Conservation (phyloP, 2,329 filamentous ascomycete species). For the Colletotrichum lindemuthianum region DNA sequence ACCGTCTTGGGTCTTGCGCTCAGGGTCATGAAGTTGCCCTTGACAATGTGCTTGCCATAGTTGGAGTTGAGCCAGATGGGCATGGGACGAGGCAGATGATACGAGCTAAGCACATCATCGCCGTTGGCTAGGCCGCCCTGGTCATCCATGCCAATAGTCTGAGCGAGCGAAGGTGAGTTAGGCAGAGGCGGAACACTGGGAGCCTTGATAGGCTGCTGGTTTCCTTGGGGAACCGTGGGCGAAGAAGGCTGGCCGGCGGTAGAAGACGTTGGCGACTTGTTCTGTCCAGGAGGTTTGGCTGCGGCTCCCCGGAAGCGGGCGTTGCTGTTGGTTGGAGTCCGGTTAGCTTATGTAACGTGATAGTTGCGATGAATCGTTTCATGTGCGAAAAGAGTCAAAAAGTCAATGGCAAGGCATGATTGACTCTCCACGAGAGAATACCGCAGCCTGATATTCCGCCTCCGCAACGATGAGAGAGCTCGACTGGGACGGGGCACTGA, state of each 20-base stretch:
- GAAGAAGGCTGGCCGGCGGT: slow-evolving; percentile 60
- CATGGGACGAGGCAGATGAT: slow-evolving; percentile 72
- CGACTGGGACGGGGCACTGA: slow-evolving; percentile 21
- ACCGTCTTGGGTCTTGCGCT: slow-evolving; percentile 93
- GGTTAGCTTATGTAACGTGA: slow-evolving; percentile 39
- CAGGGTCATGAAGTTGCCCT: slow-evolving; percentile 96
- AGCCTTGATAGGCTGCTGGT: slow-evolving; percentile 62
- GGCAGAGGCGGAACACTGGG: slow-evolving; percentile 70
- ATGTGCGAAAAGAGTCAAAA: neutral
- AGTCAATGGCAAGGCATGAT: slow-evolving; percentile 2
- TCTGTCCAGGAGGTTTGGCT: slow-evolving; percentile 60
- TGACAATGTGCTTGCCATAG: slow-evolving; percentile 88
- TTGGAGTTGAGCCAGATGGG: slow-evolving; percentile 80
- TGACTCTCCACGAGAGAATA: slow-evolving; percentile 4
- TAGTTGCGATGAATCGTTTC: slow-evolving; percentile 20
- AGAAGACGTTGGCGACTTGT: slow-evolving; percentile 62
- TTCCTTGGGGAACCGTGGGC: slow-evolving; percentile 58
- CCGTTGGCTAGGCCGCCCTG: slow-evolving; percentile 58
- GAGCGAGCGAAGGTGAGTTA: slow-evolving; percentile 71
- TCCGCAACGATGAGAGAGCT: slow-evolving; percentile 10
- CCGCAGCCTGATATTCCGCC: slow-evolving; percentile 1
- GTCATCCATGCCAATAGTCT: slow-evolving; percentile 76
- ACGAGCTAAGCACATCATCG: slow-evolving; percentile 67
- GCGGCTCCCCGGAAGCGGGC: slow-evolving; percentile 68
- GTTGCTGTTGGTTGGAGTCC: slow-evolving; percentile 52